Conservation (phyloP, 2,329 filamentous ascomycete species). For the Colletotrichum scovillei region DNA sequence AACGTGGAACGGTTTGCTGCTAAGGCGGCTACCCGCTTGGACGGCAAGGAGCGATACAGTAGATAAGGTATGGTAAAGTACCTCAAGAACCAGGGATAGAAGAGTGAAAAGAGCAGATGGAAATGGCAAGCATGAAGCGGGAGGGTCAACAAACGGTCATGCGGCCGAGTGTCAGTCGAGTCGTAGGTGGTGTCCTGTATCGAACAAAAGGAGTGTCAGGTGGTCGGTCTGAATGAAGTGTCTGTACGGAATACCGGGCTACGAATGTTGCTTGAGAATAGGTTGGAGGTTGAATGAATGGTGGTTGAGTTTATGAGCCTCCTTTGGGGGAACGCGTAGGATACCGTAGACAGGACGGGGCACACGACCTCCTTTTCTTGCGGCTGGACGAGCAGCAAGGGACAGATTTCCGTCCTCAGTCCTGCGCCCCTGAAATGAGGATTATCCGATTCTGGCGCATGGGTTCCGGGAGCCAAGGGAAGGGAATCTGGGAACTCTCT, state of each 20-base stretch:
- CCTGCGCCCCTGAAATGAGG: slow-evolving; percentile 29
- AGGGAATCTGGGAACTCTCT: slow-evolving; percentile 1
- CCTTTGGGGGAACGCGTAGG: background rate
- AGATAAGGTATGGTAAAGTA: background rate
- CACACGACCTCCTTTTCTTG: slow-evolving; percentile 29
- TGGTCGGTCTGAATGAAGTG: slow-evolving; percentile 17
- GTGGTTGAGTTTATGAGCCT: slow-evolving; percentile 18
- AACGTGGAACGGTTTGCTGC: background rate
- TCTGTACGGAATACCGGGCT: background rate
- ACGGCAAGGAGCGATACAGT: background rate
- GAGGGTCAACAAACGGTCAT: slow-evolving; percentile 26
- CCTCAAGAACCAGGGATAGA: slow-evolving; percentile 20
- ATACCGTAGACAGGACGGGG: background rate
- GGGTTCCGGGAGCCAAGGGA: slow-evolving; percentile 16
- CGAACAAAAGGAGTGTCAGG: slow-evolving; percentile 26
- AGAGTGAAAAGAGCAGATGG: background rate
- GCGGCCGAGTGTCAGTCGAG: background rate
- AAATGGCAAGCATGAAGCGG: slow-evolving; percentile 1
- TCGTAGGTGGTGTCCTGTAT: background rate
- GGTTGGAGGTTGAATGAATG: slow-evolving; percentile 3
- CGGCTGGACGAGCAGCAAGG: background rate
- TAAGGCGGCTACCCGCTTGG: background rate
- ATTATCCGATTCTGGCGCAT: slow-evolving; percentile 31
- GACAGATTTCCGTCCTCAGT: slow-evolving; percentile 9
- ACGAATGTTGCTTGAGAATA: background rate